A percentile compares a stretch with the other conserved stretches of the same genome.
Evolutionary conservation across 1,284 basidiomycete genomes (phyloP).

Genomic region (Pseudozyma pruni): DNA sequence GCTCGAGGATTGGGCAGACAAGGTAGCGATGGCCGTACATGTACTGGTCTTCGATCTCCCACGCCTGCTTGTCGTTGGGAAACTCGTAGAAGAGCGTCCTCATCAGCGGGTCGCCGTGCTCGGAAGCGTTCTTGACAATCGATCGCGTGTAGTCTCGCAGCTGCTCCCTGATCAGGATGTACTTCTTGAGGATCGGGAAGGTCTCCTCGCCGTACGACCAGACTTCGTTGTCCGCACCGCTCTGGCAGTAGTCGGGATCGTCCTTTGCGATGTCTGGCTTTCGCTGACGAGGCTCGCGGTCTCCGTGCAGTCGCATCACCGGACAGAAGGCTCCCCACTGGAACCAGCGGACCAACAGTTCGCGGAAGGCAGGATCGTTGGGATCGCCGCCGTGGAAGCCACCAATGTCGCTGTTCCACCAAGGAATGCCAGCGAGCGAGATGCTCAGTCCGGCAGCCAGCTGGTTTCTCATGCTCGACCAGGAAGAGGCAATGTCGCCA

Average conservation of each 20-base stretch:
- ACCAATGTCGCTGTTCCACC: slow-evolving; percentile 42
- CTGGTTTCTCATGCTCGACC: slow-evolving; percentile 22
- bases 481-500: slow-evolving; percentile 37
- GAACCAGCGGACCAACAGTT: slow-evolving; percentile 35
- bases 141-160: slow-evolving; percentile 17
- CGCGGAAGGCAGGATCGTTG: slow-evolving; percentile 15
- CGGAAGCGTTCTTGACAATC: slow-evolving; percentile 8
- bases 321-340: slow-evolving; percentile 37
- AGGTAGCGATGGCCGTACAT: slow-evolving; percentile 31
- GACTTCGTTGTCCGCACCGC: slow-evolving; percentile 30
- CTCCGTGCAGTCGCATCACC: slow-evolving; percentile 33
- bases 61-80: slow-evolving; percentile 8
- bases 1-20: slow-evolving; percentile 22
- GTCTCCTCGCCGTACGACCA: slow-evolving; percentile 22
- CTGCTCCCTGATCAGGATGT: slow-evolving; percentile 14
- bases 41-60: slow-evolving; percentile 30
- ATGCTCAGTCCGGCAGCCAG: slow-evolving; percentile 23
- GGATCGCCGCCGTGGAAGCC: slow-evolving; percentile 41
- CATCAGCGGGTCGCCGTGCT: slow-evolving; percentile 23
- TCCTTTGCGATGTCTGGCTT: slow-evolving; percentile 10
- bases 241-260: slow-evolving; percentile 17
- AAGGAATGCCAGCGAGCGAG: slow-evolving; percentile 21
- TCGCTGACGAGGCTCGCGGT: slow-evolving; percentile 31
- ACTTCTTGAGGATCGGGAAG: slow-evolving; percentile 23
- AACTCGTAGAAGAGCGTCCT: slow-evolving; percentile 32